These are phyloP conservation scores for Eucalyptus tenuipes DNA, from an alignment of 345 rosid species.

Conservation along the genomic window DNA sequence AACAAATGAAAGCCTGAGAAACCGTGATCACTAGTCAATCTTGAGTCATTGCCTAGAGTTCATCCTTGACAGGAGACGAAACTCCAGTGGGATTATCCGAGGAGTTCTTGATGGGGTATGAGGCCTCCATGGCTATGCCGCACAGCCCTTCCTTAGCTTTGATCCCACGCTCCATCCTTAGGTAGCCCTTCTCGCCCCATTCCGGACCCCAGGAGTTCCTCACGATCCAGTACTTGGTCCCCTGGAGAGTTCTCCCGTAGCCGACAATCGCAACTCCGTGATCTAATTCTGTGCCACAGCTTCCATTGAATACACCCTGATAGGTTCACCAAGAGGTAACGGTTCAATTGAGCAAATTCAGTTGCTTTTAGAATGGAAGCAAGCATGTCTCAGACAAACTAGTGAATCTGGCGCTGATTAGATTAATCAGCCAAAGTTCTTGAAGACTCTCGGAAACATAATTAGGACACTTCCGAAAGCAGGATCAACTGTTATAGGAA, in stretches of 20 bases:
- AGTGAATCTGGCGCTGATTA: neutral
- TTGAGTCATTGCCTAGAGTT: slow-evolving; percentile 9
- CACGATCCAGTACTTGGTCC: slow-evolving; percentile 63
- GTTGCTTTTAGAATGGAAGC: neutral
- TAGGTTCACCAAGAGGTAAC: neutral
- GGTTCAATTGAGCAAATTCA: neutral
- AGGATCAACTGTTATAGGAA: neutral
- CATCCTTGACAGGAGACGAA: slow-evolving; percentile 12
- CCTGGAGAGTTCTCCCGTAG: slow-evolving; percentile 41
- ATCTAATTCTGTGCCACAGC: slow-evolving; percentile 43
- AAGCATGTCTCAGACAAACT: neutral
- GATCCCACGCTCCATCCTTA: slow-evolving; percentile 46
- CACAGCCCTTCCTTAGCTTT: slow-evolving; percentile 36
- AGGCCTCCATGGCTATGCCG: slow-evolving; percentile 66
- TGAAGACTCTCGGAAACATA: neutral
- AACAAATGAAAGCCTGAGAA: neutral
- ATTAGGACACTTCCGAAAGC: neutral
- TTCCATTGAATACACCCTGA: slow-evolving; percentile 58
- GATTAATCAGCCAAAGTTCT: neutral
- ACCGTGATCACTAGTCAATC: neutral
- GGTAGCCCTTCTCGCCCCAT: slow-evolving; percentile 74
- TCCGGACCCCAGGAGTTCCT: slow-evolving; percentile 60
- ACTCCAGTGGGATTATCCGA: slow-evolving; percentile 5
- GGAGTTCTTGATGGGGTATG: slow-evolving; percentile 49
- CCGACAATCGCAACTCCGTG: slow-evolving; percentile 60